Evolutionary conservation across 225 moss, liverwort and hornwort genomes (phyloP), one percentile per base, ranked within the genome.

Genomic region (Marchantia paleacea): DNA sequence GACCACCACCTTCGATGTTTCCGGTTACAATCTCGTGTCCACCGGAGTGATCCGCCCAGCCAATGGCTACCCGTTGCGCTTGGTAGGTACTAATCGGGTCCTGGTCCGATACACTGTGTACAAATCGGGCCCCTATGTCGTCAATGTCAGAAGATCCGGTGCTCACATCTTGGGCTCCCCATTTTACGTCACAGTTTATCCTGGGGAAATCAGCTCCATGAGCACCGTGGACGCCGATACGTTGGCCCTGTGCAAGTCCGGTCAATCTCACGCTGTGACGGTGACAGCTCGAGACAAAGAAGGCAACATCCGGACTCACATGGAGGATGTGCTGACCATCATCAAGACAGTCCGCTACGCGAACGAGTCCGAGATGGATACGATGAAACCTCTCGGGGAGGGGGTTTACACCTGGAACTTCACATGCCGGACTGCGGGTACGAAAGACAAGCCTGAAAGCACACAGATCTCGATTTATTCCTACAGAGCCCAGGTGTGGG

Each of bases 381-480:
- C 82, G 52, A 90, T 91, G 90, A 54, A 25, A 10, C 60, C 86
- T 12, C 80, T 78, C 14, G 88, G 91, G 64, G 76, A 75, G 14
- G 91, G 91, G 18, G 79, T 61, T 63, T 91, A 91, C 18, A 70
- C 51, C 0, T 91, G 88, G 80, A 78, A 80, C 67, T 91, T 87
- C 16, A 52, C 31, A 25, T 91, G 90, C 61, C 0, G 82, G 3
- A 77, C 69, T 3, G 83, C 83, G 29, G 78, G 83, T 29, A 79
- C 70, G 49, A 28, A 22, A 16, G 12, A 1, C 11, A 50, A 83
- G 50, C 78, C 58, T 6, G 52, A 53, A 9, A 78, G 52, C 72
- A 83, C 83, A 1, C 8, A 26, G 15, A 63, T 83, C 52, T 18
- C 39, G 5, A 63, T 83, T 9, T 53, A 49, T 28, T 72, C 78